phyloP scores from a whole-genome alignment of 2,329 filamentous ascomycete genomes.

The Apiospora kogelbergensis region DNA sequence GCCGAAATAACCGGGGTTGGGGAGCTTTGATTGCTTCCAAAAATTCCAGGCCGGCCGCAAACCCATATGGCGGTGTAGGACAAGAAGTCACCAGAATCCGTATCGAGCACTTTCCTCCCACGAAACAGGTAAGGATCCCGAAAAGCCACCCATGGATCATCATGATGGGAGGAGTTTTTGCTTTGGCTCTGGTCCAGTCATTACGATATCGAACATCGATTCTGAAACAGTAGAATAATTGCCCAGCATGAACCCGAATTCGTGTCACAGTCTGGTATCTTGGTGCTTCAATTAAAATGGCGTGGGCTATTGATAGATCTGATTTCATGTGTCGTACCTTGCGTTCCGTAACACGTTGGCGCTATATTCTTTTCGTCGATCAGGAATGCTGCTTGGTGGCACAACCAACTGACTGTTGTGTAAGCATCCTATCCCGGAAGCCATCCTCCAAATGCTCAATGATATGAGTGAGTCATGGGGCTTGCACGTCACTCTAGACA shows the following conservation, averaged over 20 bases:
- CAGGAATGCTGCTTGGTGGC: neutral
- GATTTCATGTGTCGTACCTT: conserved; percentile 1
- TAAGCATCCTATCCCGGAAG: neutral
- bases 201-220: neutral
- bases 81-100: neutral
- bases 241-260: conserved; percentile 6
- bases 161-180: neutral
- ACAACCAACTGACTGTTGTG: neutral
- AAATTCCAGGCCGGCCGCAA: neutral
- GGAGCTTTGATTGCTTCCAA: neutral
- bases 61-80: conserved; percentile 2
- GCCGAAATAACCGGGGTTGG: conserved; percentile 3
- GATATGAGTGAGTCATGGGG: neutral
- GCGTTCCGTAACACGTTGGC: neutral
- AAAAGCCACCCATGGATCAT: neutral
- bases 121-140: neutral
- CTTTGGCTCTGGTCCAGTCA: neutral
- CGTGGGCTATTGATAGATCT: conserved; percentile 1
- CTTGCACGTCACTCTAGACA: neutral
- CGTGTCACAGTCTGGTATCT: conserved; percentile 5
- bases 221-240: conserved; percentile 5
- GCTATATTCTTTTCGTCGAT: neutral
- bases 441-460: neutral
- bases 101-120: neutral
- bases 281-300: neutral